Evolutionary conservation across 73 alveolate genomes (phyloP), one percentile per base, ranked within the genome.

Genomic region (Breviolum minutum): DNA sequence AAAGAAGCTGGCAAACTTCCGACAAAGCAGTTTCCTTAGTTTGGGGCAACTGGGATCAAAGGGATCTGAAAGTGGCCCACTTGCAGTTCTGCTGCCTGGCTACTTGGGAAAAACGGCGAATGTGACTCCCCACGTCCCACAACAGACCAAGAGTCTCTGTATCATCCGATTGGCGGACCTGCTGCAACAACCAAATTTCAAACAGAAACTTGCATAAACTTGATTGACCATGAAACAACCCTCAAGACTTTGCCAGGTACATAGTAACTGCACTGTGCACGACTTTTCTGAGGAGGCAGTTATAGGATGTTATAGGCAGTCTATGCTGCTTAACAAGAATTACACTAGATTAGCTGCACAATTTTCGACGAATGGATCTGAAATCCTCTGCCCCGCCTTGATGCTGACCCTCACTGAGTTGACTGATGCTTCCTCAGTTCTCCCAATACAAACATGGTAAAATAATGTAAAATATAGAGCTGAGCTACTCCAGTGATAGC

Each of bases 1-100:
- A 40, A 99, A 94, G 99, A 99, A 99, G 77, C 99, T 81, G 63
- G 99, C 99, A 85, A 99, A 99, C 99, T 99, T 99, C 76, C 99
- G 89, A 62, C 98, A 92, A 17, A 92, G 98, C 81, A 92, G 68
- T 70, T 74, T 92, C 98, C 98, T 92, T 22, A 12, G 89, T 4
- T 62, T 8, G 70, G 32, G 17, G 24, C 64, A 26, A 26, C 27
- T 14, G 29, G 12, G 27, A 16, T 32, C 83, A 73, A 5, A 73
- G 32, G n/a, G 14, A 10, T 5, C 83, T 73, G n/a, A 14, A 73
- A 14, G n/a, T 73, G 40, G 48, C 83, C 7, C n/a, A 14, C 40
- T 14, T 10, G 83, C n/a, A 24, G 83, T 73, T 73, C 12, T 24
- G n/a, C 40, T 73, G 40, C n/a, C 83, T 73, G n/a, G n/a, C 20